Percentiles rank a stretch among this genome's conserved stretches.
phyloP scores from a whole-genome alignment of 495 filamentous ascomycete species.

The Xylaria scruposa region DNA sequence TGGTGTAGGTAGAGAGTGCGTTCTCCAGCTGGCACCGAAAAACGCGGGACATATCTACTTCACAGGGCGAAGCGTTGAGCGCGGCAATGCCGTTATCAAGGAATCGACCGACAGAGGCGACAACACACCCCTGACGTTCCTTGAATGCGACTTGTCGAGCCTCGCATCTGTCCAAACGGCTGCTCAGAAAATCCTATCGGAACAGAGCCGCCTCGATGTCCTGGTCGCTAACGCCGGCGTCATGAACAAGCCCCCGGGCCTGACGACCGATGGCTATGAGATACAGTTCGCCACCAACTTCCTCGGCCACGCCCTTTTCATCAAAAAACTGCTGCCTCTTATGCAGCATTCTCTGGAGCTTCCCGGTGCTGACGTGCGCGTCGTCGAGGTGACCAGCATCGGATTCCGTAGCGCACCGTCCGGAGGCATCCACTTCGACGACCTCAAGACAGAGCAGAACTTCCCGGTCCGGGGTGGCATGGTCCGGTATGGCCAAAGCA shows the following conservation, averaged over 20 bases:
- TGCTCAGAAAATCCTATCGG: slow-evolving; percentile 41
- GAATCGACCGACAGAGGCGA: background rate
- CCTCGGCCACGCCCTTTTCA: slow-evolving; percentile 67
- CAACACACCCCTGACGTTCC: slow-evolving; percentile 28
- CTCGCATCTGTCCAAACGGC: slow-evolving; percentile 48
- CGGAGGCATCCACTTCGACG: slow-evolving; percentile 46
- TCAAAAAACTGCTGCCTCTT: slow-evolving; percentile 64
- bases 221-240: slow-evolving; percentile 71
- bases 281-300: slow-evolving; percentile 71
- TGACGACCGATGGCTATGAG: slow-evolving; percentile 67
- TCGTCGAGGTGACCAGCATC: slow-evolving; percentile 46
- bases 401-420: slow-evolving; percentile 41
- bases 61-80: slow-evolving; percentile 13
- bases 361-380: slow-evolving; percentile 51
- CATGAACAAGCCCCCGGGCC: slow-evolving; percentile 55
- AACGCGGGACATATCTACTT: slow-evolving; percentile 30
- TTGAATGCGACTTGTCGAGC: slow-evolving; percentile 47
- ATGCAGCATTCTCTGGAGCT: slow-evolving; percentile 50
- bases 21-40: slow-evolving; percentile 49
- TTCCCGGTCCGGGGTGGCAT: slow-evolving; percentile 35
- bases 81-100: slow-evolving; percentile 12
- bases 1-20: slow-evolving; percentile 68
- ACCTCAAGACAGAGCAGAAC: slow-evolving; percentile 44
- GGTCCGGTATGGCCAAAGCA: slow-evolving; percentile 68
- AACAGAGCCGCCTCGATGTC: slow-evolving; percentile 52